These are phyloP conservation scores for Mycena galopus DNA, from an alignment of 768 basidiomycete genomes.

Conservation along the genomic window DNA sequence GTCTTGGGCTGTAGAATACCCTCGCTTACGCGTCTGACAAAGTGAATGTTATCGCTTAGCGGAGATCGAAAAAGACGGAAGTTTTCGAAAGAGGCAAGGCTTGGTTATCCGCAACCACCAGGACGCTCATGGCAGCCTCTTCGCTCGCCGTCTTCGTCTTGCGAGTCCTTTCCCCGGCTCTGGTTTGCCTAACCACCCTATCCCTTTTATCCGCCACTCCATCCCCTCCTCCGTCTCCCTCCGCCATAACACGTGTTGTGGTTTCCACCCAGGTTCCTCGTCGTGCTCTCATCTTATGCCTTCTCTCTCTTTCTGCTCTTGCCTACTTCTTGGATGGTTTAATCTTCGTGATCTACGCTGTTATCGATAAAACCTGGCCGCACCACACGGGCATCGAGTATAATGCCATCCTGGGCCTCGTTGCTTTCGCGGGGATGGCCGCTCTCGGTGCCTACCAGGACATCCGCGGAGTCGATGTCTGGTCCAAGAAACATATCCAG, in stretches of 20 bases:
- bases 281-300: slow-evolving; percentile 76
- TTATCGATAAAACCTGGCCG: slow-evolving; percentile 78
- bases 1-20: background rate
- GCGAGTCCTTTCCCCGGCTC: slow-evolving; percentile 75
- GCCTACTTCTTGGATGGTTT: slow-evolving; percentile 86
- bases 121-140: slow-evolving; percentile 36
- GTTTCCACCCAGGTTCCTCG: slow-evolving; percentile 81
- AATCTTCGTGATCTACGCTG: slow-evolving; percentile 73
- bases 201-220: slow-evolving; percentile 67
- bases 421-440: slow-evolving; percentile 79
- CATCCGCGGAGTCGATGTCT: slow-evolving; percentile 75
- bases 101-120: slow-evolving; percentile 47
- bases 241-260: slow-evolving; percentile 84
- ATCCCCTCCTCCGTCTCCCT: slow-evolving; percentile 57
- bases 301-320: slow-evolving; percentile 77
- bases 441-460: slow-evolving; percentile 87
- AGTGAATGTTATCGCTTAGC: background rate
- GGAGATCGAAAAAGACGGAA: background rate
- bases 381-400: slow-evolving; percentile 73
- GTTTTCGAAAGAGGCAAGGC: background rate
- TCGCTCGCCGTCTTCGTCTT: slow-evolving; percentile 62
- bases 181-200: slow-evolving; percentile 72
- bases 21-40: background rate
- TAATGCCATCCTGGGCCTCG: slow-evolving; percentile 75
- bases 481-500: slow-evolving; percentile 72